These are phyloP conservation scores for Phytophthora cactorum DNA, from an alignment of 352 stramenopile species.

Conservation along the genomic window DNA sequence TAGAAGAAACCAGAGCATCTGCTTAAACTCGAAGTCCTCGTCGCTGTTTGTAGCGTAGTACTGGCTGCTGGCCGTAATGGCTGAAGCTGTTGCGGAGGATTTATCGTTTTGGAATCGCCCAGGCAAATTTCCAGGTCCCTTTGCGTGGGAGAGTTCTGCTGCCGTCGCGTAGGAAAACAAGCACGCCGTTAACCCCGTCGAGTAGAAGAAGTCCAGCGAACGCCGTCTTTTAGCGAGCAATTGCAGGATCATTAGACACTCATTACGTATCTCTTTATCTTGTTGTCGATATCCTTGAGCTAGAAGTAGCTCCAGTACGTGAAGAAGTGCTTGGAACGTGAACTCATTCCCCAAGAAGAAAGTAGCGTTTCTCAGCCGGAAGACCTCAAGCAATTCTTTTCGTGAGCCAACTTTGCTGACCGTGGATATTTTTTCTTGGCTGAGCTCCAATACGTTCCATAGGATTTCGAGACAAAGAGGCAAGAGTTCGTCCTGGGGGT, in stretches of 20 bases:
- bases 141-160: conserved; percentile 41
- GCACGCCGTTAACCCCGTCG: conserved; percentile 60
- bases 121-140: conserved; percentile 3
- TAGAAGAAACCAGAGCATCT: conserved; percentile 73
- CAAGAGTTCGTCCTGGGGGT: conserved; percentile 71
- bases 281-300: conserved; percentile 67
- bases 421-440: conserved; percentile 56
- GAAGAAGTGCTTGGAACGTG: conserved; percentile 62
- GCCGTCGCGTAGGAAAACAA: conserved; percentile 72
- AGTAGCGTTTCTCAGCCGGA: conserved; percentile 65
- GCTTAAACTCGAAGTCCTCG: conserved; percentile 87
- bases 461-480: conserved; percentile 73
- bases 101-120: conserved; percentile 4
- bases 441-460: conserved; percentile 79
- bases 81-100: conserved; percentile 25
- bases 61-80: conserved; percentile 60
- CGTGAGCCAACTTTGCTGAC: conserved; percentile 52
- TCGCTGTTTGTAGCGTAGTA: conserved; percentile 74
- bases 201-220: conserved; percentile 62
- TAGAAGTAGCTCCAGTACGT: conserved; percentile 64
- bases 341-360: conserved; percentile 70
- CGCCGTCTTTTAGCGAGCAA: conserved; percentile 59
- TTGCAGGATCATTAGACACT: conserved; percentile 72
- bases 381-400: conserved; percentile 64
- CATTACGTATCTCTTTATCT: conserved; percentile 84